Evolutionary conservation across 306 rosid species (phyloP), one percentile per base, ranked within the genome.

Genomic region (Aeschynomene evenia): DNA sequence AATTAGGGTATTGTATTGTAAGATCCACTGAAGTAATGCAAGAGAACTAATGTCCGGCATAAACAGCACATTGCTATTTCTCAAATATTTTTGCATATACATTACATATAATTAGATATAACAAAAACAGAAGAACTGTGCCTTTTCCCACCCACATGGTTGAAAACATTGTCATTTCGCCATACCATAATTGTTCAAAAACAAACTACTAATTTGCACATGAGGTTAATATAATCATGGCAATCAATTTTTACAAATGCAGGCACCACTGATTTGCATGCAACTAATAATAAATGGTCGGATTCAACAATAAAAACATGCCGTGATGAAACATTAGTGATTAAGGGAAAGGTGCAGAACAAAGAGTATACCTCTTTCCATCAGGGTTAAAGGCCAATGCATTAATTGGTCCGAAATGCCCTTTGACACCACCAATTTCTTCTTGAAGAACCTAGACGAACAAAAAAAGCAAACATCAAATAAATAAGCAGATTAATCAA

Each of bases 401-500:
- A 79, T 94, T 94, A 60, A 94, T 94, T 5, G 97, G 99, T 81
- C 99, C 99, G 74, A 91, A 94, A 77, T 94, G 99, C 45, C 99
- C 99, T 75, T 94, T 94, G 24, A 94, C 97, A 48, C 97, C 98
- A 42, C 98, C 97, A 79, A 94, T 88, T 81, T 94, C 98, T 84
- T 88, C 98, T 87, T 88, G 95, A 72, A 94, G 95, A 82, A 94
- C 83, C 99, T 94, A 80, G 72, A 12, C 67, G 69, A 23, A 71
- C 10, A 12, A 31, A 60, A 68, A 57, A 7, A 14, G 22, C 63
- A 66, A 49, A 33, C 5, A 57, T 79, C 42, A 74, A 9, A 62
- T 16, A 23, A 61, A 39, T 66, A 55, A 2, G 59, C 21, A 2
- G 19, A 71, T 62, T 9, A 34, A 11, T 54, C 20, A 26, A 0